Evolutionary conservation across 495 filamentous ascomycete species (phyloP).

Genomic region (Collariella sp.): DNA sequence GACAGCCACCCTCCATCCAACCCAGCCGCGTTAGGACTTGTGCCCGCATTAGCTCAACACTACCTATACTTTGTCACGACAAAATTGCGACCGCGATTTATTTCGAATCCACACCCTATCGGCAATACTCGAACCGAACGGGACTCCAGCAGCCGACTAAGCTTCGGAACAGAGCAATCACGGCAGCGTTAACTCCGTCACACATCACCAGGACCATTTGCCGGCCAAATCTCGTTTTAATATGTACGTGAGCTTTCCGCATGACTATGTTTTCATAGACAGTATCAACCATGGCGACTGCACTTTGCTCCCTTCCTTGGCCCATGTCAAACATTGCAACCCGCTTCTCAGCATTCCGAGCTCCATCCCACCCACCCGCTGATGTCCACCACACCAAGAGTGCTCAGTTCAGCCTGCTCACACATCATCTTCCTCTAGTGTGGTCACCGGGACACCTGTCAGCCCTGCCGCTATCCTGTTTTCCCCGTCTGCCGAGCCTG

Average conservation of each 20-base stretch:
- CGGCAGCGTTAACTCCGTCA: not conserved
- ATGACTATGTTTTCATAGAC: conserved; percentile 3
- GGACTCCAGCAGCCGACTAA: too few species aligned
- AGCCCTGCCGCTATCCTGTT: not conserved
- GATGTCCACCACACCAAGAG: not conserved
- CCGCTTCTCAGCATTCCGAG: not conserved
- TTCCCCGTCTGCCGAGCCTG: not conserved
- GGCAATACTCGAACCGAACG: too few species aligned
- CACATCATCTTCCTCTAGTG: conserved; percentile 3
- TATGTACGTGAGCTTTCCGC: conserved; percentile 4
- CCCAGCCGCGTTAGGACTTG: too few species aligned
- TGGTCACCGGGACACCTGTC: conserved; percentile 6
- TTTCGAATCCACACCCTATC: too few species aligned
- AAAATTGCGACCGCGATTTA: too few species aligned
- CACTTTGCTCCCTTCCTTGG: not conserved
- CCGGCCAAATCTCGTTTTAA: too few species aligned
- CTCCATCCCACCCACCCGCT: not conserved
- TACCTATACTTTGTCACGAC: too few species aligned
- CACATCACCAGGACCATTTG: too few species aligned
- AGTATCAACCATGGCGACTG: not conserved
- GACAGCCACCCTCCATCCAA: too few species aligned
- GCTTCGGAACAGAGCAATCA: not conserved
- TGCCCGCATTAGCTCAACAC: too few species aligned
- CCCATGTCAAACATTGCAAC: not conserved
- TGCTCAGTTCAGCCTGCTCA: not conserved